phyloP scores from a whole-genome alignment of 257 asterid species.

The Nicotiana benthamiana region DNA sequence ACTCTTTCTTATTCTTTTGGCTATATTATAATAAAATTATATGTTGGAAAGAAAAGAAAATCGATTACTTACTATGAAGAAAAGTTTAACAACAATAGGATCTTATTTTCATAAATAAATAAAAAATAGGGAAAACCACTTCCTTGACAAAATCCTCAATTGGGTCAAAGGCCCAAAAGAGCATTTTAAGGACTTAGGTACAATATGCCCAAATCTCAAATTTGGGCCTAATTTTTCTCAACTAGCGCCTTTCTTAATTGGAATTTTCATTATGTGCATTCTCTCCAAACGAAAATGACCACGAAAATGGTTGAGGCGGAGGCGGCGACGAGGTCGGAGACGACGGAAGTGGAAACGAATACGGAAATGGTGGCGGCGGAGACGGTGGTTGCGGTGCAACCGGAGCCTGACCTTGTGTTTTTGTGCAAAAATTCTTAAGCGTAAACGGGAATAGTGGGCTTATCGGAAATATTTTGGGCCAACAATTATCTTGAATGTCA shows the following conservation, averaged over 20 bases:
- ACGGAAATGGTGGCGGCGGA: background rate
- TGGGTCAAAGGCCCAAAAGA: background rate
- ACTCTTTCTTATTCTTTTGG: background rate
- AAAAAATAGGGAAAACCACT: background rate
- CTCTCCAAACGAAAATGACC: background rate
- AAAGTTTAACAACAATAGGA: background rate
- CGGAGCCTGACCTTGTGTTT: background rate
- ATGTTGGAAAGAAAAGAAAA: background rate
- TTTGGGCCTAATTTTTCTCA: background rate
- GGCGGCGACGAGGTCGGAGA: background rate
- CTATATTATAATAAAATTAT: background rate
- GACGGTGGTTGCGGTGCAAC: background rate
- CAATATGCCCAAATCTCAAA: background rate
- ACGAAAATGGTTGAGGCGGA: background rate
- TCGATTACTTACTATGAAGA: background rate
- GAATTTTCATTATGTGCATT: background rate
- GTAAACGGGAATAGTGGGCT: slow-evolving; percentile 16
- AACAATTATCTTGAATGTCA: slow-evolving; percentile 20
- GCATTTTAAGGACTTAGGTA: background rate
- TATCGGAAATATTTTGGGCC: slow-evolving; percentile 22
- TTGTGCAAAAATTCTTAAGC: slow-evolving; percentile 10
- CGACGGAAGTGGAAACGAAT: background rate
- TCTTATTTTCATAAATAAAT: background rate
- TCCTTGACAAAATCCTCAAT: background rate
- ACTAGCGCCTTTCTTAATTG: background rate